A percentile compares a stretch with the other conserved stretches of the same genome.
These are phyloP conservation scores for Phyllosticta capitalensis DNA, from an alignment of 2,329 filamentous ascomycete genomes.

Conservation along the genomic window DNA sequence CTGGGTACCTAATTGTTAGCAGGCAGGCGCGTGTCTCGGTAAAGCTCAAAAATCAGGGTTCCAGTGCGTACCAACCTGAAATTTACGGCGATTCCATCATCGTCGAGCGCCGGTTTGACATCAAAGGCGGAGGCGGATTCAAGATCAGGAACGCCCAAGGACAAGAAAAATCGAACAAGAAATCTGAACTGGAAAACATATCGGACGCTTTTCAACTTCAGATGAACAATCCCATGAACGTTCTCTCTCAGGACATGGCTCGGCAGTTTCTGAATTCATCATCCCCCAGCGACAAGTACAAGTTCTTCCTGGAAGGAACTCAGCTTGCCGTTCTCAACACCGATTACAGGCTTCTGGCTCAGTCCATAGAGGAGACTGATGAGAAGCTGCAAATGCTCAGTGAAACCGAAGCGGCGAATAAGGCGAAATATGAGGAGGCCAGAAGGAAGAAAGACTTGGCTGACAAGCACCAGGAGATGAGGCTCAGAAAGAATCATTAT, in stretches of 20 bases:
- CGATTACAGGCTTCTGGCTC: constrained; percentile 77
- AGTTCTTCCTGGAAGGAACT: constrained; percentile 90
- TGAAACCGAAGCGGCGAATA: background rate
- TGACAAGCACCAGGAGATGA: background rate
- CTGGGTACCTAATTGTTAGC: background rate
- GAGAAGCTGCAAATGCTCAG: constrained; percentile 34
- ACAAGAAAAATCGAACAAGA: constrained; percentile 69
- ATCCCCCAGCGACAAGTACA: constrained; percentile 78
- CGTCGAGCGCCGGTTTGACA: constrained; percentile 83
- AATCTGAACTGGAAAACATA: constrained; percentile 81
- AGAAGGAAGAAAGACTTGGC: background rate
- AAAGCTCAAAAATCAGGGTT: constrained; percentile 81
- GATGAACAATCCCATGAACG: constrained; percentile 93
- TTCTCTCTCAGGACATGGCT: constrained; percentile 90
- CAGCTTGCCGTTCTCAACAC: constrained; percentile 86
- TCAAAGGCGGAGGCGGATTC: constrained; percentile 66
- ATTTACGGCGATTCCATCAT: constrained; percentile 76
- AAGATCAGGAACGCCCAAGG: constrained; percentile 70
- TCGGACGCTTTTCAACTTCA: constrained; percentile 88
- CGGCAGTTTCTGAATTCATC: constrained; percentile 86
- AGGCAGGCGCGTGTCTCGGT: constrained; percentile 37
- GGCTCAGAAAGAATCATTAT: background rate
- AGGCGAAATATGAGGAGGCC: background rate
- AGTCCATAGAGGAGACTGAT: constrained; percentile 65
- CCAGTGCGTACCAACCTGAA: constrained; percentile 73